Conservation (phyloP, 805 yeast species). For the Ogataea pignaliae region DNA sequence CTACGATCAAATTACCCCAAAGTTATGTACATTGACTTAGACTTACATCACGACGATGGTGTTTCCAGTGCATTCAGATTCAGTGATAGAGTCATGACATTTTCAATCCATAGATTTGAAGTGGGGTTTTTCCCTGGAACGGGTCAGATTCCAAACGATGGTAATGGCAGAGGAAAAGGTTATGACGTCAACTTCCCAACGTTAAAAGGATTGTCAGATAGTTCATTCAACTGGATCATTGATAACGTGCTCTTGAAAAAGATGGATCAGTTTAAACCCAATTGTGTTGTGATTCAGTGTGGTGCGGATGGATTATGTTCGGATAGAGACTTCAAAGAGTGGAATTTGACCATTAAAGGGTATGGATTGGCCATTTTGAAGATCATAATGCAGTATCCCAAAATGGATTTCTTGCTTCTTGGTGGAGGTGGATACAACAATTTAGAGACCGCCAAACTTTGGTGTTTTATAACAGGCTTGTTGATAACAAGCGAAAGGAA, state of each 20-base stretch:
- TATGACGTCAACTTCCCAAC: slow-evolving; percentile 51
- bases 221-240: slow-evolving; percentile 33
- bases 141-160: slow-evolving; percentile 40
- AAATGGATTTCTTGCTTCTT: slow-evolving; percentile 46
- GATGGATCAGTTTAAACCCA: slow-evolving; percentile 38
- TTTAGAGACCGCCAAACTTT: slow-evolving; percentile 55
- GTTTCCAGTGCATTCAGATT: slow-evolving; percentile 61
- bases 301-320: slow-evolving; percentile 74
- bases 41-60: slow-evolving; percentile 80
- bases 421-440: slow-evolving; percentile 82
- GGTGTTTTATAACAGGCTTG: slow-evolving; percentile 41
- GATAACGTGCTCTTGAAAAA: slow-evolving; percentile 40
- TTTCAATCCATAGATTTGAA: slow-evolving; percentile 62
- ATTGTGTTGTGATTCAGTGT: slow-evolving; percentile 56
- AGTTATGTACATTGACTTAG: slow-evolving; percentile 64
- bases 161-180: slow-evolving; percentile 34
- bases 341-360: slow-evolving; percentile 62
- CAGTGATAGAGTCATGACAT: slow-evolving; percentile 51
- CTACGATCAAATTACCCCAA: slow-evolving; percentile 42
- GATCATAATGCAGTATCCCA: slow-evolving; percentile 21
- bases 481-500: slow-evolving; percentile 18
- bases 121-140: slow-evolving; percentile 73
- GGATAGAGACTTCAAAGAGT: slow-evolving; percentile 53
- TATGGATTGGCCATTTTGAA: slow-evolving; percentile 33
- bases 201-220: slow-evolving; percentile 51